Conservation (phyloP, 2,329 filamentous ascomycete species). For the Paecilomyces niveus region DNA sequence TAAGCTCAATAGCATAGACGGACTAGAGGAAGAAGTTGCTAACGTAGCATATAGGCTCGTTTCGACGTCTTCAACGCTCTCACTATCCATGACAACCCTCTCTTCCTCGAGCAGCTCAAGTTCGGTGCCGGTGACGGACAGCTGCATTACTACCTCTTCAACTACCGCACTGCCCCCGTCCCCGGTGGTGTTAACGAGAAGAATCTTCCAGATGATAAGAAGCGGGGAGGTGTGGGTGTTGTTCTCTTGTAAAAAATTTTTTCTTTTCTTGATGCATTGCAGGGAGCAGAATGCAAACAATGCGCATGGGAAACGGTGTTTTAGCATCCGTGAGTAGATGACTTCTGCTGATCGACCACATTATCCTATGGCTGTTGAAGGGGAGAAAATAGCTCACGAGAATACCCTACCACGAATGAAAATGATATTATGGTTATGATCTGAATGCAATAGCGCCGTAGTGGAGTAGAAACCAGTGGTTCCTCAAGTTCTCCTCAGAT, state of each 20-base stretch:
- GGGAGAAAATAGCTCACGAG: not conserved
- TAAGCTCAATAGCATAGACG: not conserved
- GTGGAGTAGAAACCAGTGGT: not conserved
- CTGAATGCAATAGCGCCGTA: not conserved
- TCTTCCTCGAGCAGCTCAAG: slow-evolving; percentile 90
- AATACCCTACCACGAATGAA: not conserved
- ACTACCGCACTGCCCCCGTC: slow-evolving; percentile 85
- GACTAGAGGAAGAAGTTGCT: not conserved
- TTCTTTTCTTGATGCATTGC: not conserved
- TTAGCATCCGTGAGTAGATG: not conserved
- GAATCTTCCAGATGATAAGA: slow-evolving; percentile 69
- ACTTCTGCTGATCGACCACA: not conserved
- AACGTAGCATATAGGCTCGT: slow-evolving; percentile 44
- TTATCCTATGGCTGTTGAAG: not conserved
- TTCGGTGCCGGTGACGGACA: slow-evolving; percentile 93
- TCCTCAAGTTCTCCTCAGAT: not conserved
- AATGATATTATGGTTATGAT: not conserved
- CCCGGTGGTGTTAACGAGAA: slow-evolving; percentile 73
- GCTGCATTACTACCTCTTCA: slow-evolving; percentile 95
- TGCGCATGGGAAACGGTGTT: not conserved
- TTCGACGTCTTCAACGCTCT: slow-evolving; percentile 98
- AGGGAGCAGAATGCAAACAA: not conserved
- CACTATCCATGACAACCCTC: slow-evolving; percentile 83
- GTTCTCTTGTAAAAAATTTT: slow-evolving; percentile 59
- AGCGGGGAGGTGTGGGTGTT: slow-evolving; percentile 79